Percentiles rank a stretch among this genome's conserved stretches.
Conservation (phyloP, 306 rosid species). For the Inga leiocalycina region DNA sequence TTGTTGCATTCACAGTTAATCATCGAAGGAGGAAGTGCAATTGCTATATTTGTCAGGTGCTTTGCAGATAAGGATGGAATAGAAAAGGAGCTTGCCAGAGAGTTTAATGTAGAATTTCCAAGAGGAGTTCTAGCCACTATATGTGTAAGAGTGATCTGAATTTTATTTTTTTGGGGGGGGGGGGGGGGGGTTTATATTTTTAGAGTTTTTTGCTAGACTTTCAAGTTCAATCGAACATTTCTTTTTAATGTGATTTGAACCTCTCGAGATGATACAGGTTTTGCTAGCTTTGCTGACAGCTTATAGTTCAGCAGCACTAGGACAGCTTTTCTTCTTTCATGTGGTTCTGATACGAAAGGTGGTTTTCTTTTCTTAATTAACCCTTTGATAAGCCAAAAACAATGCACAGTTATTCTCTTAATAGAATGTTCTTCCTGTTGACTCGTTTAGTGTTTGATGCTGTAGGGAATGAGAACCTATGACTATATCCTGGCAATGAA, state of each 20-base stretch:
- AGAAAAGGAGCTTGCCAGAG: constrained; percentile 67
- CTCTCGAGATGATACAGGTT: constrained; percentile 54
- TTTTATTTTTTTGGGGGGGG: neutral
- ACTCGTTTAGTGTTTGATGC: constrained; percentile 16
- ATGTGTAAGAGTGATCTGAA: constrained; percentile 50
- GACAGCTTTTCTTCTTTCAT: constrained; percentile 95
- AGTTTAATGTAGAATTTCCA: constrained; percentile 66
- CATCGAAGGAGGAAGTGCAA: constrained; percentile 83
- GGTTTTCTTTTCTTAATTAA: constrained; percentile 17
- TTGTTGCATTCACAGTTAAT: constrained; percentile 52
- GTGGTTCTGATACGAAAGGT: constrained; percentile 92
- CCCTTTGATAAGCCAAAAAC: neutral
- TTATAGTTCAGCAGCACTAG: constrained; percentile 90
- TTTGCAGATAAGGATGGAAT: constrained; percentile 71
- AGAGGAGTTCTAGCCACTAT: constrained; percentile 80
- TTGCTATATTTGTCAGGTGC: constrained; percentile 85
- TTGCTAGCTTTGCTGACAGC: constrained; percentile 68
- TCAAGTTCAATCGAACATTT: constrained; percentile 22
- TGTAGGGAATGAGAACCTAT: constrained; percentile 94
- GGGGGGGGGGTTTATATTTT: neutral
- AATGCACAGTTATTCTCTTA: neutral
- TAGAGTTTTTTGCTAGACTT: neutral
- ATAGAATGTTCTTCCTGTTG: constrained; percentile 26
- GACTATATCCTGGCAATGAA: constrained; percentile 95
- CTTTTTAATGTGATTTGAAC: constrained; percentile 20